Evolutionary conservation across 108 stramenopile species (phyloP).

Genomic region (Mediolabrus comicus): DNA sequence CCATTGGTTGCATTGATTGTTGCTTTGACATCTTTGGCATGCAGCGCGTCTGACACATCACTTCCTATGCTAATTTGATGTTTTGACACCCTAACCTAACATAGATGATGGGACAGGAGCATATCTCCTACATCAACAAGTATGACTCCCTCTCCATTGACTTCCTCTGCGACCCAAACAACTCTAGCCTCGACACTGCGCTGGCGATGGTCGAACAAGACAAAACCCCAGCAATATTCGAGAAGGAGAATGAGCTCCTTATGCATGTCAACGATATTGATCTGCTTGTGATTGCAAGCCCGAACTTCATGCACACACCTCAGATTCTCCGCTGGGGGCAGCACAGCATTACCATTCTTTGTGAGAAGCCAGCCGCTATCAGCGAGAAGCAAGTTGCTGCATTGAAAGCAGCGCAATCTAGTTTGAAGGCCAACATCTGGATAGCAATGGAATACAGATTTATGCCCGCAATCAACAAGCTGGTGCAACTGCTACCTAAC

Average conservation of each 20-base stretch:
- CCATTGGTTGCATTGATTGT: too few species aligned
- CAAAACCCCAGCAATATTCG: conserved; percentile 24
- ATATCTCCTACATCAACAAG: conserved; percentile 76
- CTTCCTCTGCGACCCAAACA: conserved; percentile 77
- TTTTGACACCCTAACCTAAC: too few species aligned
- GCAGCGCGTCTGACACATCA: background rate
- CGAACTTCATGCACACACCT: conserved; percentile 79
- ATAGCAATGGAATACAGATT: conserved; percentile 89
- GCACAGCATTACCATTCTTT: conserved; percentile 67
- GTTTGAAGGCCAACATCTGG: conserved; percentile 71
- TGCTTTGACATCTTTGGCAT: too few species aligned
- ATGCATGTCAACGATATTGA: conserved; percentile 63
- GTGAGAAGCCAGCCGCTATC: conserved; percentile 81
- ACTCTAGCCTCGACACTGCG: conserved; percentile 42
- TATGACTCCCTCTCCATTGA: conserved; percentile 59
- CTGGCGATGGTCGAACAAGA: conserved; percentile 31
- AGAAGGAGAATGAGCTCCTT: conserved; percentile 63
- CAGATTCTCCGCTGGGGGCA: conserved; percentile 65
- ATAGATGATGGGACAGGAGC: conserved; percentile 64
- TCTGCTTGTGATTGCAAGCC: conserved; percentile 78
- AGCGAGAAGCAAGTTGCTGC: conserved; percentile 64
- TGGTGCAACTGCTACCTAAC: conserved; percentile 59
- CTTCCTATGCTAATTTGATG: background rate
- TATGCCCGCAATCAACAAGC: conserved; percentile 81
- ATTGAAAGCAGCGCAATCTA: conserved; percentile 38